phyloP scores from a whole-genome alignment of 208 protist species.

The Ichthyophonus hoferi region DNA sequence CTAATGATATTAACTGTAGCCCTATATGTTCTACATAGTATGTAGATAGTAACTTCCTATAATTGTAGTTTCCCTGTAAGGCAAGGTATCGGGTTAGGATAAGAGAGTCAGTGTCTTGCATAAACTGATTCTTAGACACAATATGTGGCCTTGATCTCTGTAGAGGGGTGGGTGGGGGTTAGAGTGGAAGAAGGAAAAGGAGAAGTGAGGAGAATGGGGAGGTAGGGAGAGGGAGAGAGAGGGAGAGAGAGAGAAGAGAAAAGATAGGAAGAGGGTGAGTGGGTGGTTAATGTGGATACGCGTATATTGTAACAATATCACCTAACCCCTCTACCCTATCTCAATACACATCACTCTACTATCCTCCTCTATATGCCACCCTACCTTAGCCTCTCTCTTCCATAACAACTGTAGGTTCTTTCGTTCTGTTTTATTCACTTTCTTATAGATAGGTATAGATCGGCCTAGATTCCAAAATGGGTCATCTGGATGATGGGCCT shows the following conservation, averaged over 20 bases:
- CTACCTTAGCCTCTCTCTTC: background rate
- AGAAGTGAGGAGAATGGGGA: background rate
- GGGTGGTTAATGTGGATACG: background rate
- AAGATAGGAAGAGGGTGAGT: background rate
- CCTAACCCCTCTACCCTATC: too few relatives aligned
- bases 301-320: background rate
- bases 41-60: too few relatives aligned
- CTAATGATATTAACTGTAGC: too few relatives aligned
- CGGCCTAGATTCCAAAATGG: background rate
- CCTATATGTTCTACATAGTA: too few relatives aligned
- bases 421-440: background rate
- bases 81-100: background rate
- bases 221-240: background rate
- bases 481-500: background rate
- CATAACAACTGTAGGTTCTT: background rate
- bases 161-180: background rate
- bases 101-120: background rate
- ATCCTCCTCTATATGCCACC: too few relatives aligned
- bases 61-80: too few relatives aligned
- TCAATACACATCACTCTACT: too few relatives aligned
- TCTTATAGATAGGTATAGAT: background rate
- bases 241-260: background rate
- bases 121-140: background rate
- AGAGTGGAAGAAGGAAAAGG: background rate
- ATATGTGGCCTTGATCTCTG: background rate